Evolutionary conservation across 1,284 basidiomycete species (phyloP).

Genomic region (Irpex rosettiformis): DNA sequence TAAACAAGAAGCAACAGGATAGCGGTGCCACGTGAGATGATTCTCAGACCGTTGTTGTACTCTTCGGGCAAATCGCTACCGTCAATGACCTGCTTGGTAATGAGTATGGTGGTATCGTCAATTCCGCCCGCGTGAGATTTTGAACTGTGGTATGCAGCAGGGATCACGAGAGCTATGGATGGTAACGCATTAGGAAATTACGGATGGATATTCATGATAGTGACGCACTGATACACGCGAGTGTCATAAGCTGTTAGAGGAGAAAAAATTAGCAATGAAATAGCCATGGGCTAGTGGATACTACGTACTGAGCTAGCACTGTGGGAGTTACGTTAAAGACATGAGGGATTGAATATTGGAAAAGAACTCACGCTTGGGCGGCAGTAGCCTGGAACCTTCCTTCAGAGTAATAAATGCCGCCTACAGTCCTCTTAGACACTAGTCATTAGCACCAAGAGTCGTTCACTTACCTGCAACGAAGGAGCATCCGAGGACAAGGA

Average conservation of each 20-base stretch:
- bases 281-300: background rate
- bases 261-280: conserved; percentile 4
- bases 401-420: conserved; percentile 64
- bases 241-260: conserved; percentile 70
- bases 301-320: conserved; percentile 60
- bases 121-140: conserved; percentile 22
- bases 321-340: conserved; percentile 8
- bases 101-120: conserved; percentile 13
- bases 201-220: background rate
- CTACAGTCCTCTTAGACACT: conserved; percentile 29
- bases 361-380: conserved; percentile 72
- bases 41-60: conserved; percentile 53
- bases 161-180: conserved; percentile 74
- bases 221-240: conserved; percentile 79
- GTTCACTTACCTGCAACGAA: conserved; percentile 66
- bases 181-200: conserved; percentile 4
- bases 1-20: conserved; percentile 83
- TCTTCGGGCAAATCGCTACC: conserved; percentile 26
- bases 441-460: background rate
- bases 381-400: conserved; percentile 79
- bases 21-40: conserved; percentile 84
- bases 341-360: background rate
- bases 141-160: conserved; percentile 80
- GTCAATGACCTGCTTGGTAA: conserved; percentile 14
- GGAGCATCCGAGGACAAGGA: conserved; percentile 86